Conservation (phyloP, 768 basidiomycete species). For the Termitomyces sp. region DNA sequence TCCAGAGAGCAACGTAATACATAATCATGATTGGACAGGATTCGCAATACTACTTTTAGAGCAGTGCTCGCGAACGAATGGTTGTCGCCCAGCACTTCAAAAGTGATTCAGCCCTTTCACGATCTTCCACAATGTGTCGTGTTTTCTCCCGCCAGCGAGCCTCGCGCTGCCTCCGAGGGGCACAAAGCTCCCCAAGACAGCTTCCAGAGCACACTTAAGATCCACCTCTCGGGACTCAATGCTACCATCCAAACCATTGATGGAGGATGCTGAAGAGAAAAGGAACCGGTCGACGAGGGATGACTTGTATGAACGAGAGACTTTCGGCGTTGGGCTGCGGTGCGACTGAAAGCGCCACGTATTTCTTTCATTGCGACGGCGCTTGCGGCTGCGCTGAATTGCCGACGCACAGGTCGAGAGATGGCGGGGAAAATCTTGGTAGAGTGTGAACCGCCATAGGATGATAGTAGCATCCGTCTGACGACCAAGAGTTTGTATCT, state of each 20-base stretch:
- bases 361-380: no score
- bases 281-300: conserved; percentile 51
- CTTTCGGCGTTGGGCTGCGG: no score
- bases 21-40: no score
- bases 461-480: conserved; percentile 69
- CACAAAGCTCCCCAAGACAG: conserved; percentile 63
- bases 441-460: conserved; percentile 65
- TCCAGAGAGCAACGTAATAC: no score
- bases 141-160: no score
- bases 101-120: conserved; percentile 62
- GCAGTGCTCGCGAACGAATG: neutral
- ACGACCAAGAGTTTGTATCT: conserved; percentile 79
- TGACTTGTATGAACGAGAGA: conserved; percentile 37
- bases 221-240: conserved; percentile 60
- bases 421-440: conserved; percentile 60
- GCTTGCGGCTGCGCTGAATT: no score
- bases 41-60: neutral
- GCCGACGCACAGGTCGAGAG: no score
- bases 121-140: conserved; percentile 57
- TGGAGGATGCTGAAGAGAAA: conserved; percentile 33
- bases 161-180: no score
- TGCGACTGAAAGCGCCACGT: no score
- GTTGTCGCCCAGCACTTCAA: no score
- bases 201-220: conserved; percentile 62
- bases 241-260: no score